Evolutionary conservation across 1,284 basidiomycete species (phyloP).

Genomic region (Ustilago trichophora): DNA sequence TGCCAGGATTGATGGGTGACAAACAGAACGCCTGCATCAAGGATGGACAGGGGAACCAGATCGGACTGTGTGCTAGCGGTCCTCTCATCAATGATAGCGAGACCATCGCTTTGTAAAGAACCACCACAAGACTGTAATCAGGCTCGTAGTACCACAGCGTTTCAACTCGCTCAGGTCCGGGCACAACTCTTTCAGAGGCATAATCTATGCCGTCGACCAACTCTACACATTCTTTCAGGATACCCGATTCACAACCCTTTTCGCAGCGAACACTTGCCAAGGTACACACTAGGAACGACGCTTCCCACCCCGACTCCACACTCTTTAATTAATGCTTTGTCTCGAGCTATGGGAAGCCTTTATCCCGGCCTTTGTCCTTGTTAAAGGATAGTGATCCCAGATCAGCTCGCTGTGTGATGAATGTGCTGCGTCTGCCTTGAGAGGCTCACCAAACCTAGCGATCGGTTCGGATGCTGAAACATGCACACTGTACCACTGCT

Average conservation of each 20-base stretch:
- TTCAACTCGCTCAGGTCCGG: constrained; percentile 7
- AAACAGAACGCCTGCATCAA: constrained; percentile 30
- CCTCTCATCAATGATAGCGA: constrained; percentile 36
- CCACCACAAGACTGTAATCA: not conserved
- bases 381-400: too few species aligned
- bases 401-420: too few species aligned
- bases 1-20: constrained; percentile 23
- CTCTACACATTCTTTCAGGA: constrained; percentile 1
- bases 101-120: constrained; percentile 7
- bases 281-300: too few species aligned
- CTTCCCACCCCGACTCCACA: too few species aligned
- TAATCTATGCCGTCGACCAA: not conserved
- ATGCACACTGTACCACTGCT: too few species aligned
- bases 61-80: constrained; percentile 23
- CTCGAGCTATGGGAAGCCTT: too few species aligned
- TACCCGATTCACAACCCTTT: too few species aligned
- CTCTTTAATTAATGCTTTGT: too few species aligned
- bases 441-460: too few species aligned
- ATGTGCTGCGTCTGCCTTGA: too few species aligned
- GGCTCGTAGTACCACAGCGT: constrained; percentile 3
- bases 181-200: not conserved
- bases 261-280: not conserved
- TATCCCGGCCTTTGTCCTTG: too few species aligned
- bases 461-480: too few species aligned
- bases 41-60: constrained; percentile 23